Conservation (phyloP, 768 basidiomycete species). For the Mycena rosella region DNA sequence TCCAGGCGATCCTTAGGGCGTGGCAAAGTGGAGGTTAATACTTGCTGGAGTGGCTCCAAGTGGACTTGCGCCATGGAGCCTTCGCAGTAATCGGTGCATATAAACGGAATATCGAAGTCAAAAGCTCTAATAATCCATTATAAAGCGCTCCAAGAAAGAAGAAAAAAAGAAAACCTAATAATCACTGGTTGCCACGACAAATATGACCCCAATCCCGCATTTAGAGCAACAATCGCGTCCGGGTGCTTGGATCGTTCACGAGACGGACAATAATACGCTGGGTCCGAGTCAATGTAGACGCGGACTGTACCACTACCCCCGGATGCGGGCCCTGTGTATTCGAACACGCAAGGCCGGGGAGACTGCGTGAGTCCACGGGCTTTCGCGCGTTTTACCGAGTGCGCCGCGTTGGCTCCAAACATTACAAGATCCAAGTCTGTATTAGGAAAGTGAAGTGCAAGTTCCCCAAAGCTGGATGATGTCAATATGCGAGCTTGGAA, state of each 20-base stretch:
- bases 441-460: constrained; percentile 59
- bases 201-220: constrained; percentile 55
- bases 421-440: constrained; percentile 59
- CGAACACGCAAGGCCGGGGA: constrained; percentile 44
- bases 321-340: constrained; percentile 52
- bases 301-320: constrained; percentile 54
- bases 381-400: constrained; percentile 46
- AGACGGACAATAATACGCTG: constrained; percentile 24
- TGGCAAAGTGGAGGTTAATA: background rate
- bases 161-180: too few species aligned
- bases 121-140: too few species aligned
- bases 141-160: too few species aligned
- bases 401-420: constrained; percentile 48
- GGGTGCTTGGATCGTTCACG: constrained; percentile 40
- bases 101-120: constrained; percentile 44
- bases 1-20: background rate
- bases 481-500: background rate
- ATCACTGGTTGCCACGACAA: constrained; percentile 53
- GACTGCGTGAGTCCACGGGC: constrained; percentile 43
- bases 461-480: constrained; percentile 55
- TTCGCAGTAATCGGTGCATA: constrained; percentile 38
- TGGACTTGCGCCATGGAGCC: background rate
- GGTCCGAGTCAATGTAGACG: constrained; percentile 47
- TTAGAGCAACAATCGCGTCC: constrained; percentile 57
- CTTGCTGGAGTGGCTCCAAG: background rate